phyloP scores from a whole-genome alignment of 2,329 filamentous ascomycete genomes.

The Rugonectria rugulosa region DNA sequence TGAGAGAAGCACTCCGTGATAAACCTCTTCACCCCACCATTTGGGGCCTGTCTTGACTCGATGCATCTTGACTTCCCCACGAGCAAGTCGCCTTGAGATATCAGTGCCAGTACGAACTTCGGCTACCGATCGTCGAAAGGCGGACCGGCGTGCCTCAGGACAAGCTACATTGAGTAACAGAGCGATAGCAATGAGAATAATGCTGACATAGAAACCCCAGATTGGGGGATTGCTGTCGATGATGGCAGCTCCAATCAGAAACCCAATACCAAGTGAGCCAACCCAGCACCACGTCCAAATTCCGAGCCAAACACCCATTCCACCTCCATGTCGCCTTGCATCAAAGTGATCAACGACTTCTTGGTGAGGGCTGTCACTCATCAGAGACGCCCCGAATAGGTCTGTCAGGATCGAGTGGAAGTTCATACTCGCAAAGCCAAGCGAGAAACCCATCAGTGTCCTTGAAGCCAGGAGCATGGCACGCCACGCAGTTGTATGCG shows the following conservation, averaged over 20 bases:
- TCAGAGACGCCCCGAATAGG: slow-evolving; percentile 78
- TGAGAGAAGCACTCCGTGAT: slow-evolving; percentile 72
- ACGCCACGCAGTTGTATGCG: slow-evolving; percentile 63
- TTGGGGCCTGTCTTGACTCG: slow-evolving; percentile 73
- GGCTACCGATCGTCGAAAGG: slow-evolving; percentile 72
- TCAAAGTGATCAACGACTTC: slow-evolving; percentile 73
- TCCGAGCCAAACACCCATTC: slow-evolving; percentile 81
- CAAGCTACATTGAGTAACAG: slow-evolving; percentile 74
- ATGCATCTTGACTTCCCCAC: slow-evolving; percentile 81
- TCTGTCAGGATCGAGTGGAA: slow-evolving; percentile 76
- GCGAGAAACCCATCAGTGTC: slow-evolving; percentile 69
- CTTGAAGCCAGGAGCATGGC: slow-evolving; percentile 69
- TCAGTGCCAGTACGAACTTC: slow-evolving; percentile 65
- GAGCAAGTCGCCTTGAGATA: slow-evolving; percentile 66
- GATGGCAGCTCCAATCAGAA: slow-evolving; percentile 73
- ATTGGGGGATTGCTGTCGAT: slow-evolving; percentile 70
- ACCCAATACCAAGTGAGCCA: slow-evolving; percentile 75
- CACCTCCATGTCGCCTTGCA: slow-evolving; percentile 76
- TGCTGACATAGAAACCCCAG: slow-evolving; percentile 80
- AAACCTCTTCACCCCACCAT: slow-evolving; percentile 81
- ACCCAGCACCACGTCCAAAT: slow-evolving; percentile 82
- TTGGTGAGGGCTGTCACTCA: slow-evolving; percentile 76
- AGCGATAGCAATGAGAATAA: slow-evolving; percentile 70
- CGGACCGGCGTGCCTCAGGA: slow-evolving; percentile 75
- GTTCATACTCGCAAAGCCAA: slow-evolving; percentile 82